A percentile compares a stretch with the other conserved stretches of the same genome.
Evolutionary conservation across 2,329 filamentous ascomycete genomes (phyloP).

Genomic region (Paecilomyces variotii): DNA sequence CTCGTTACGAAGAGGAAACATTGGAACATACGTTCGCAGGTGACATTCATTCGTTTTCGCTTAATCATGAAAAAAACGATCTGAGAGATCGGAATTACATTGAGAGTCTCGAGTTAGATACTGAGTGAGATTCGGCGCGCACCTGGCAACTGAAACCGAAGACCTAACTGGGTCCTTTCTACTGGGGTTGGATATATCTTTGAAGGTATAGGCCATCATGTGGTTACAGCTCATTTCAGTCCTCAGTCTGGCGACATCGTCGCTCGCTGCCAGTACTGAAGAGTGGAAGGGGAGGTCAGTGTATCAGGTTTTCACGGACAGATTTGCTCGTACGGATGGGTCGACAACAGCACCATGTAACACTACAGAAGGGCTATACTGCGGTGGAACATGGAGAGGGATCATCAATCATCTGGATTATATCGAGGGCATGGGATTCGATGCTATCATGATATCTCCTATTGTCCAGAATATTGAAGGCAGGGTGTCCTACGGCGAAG

Average conservation of each 20-base stretch:
- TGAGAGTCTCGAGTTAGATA: background rate
- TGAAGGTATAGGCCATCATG: background rate
- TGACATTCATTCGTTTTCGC: background rate
- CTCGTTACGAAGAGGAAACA: background rate
- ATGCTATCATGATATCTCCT: slow-evolving; percentile 38
- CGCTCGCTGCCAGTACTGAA: slow-evolving; percentile 16
- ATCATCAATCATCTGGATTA: slow-evolving; percentile 44
- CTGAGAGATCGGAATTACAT: background rate
- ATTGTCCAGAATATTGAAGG: slow-evolving; percentile 33
- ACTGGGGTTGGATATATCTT: background rate
- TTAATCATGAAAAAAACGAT: background rate
- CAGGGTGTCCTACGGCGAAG: slow-evolving; percentile 33
- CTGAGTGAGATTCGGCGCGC: background rate
- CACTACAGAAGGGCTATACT: slow-evolving; percentile 31
- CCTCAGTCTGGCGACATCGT: background rate
- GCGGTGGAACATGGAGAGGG: slow-evolving; percentile 45
- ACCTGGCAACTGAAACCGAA: background rate
- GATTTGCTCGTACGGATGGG: slow-evolving; percentile 36
- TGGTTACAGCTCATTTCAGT: background rate
- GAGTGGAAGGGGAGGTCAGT: slow-evolving; percentile 37
- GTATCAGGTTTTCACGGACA: slow-evolving; percentile 42
- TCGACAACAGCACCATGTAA: slow-evolving; percentile 25
- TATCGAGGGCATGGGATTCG: slow-evolving; percentile 43
- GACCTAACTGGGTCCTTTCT: background rate
- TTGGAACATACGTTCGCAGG: background rate